Conservation (phyloP, 2,329 filamentous ascomycete genomes). For the Fusarium palustre region DNA sequence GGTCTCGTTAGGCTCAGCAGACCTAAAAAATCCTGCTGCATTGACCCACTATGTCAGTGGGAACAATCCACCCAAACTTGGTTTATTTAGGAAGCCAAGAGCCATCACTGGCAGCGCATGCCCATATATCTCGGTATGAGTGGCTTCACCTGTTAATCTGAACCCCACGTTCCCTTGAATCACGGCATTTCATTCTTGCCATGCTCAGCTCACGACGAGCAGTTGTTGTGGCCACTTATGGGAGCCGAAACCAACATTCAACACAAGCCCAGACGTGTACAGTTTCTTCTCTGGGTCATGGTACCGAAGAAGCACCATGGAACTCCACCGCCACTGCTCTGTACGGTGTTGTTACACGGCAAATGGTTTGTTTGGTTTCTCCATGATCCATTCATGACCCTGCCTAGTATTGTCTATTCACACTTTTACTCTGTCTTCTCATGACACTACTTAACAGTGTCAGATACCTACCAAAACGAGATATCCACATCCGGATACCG, state of each 20-base stretch:
- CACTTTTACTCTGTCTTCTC: background rate
- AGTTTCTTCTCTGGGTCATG: constrained; percentile 20
- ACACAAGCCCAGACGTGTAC: constrained; percentile 19
- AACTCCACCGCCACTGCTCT: constrained; percentile 32
- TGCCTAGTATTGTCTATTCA: background rate
- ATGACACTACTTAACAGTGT: background rate
- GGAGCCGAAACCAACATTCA: constrained; percentile 1
- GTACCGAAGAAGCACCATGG: constrained; percentile 36
- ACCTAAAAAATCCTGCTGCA: constrained; percentile 41
- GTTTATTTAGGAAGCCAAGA: constrained; percentile 40
- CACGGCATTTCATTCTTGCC: constrained; percentile 23
- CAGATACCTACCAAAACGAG: background rate
- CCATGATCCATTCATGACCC: background rate
- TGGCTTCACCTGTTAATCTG: constrained; percentile 35
- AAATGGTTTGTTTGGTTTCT: constrained; percentile 23
- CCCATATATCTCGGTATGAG: constrained; percentile 22
- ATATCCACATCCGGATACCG: constrained; percentile 23
- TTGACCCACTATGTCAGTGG: constrained; percentile 12
- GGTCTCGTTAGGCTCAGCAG: constrained; percentile 36
- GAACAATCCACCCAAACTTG: constrained; percentile 30
- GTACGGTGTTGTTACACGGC: constrained; percentile 17
- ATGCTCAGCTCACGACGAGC: constrained; percentile 1
- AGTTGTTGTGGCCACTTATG: constrained; percentile 9
- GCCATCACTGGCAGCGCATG: constrained; percentile 21
- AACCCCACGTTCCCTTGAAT: constrained; percentile 29